Evolutionary conservation across 1,284 basidiomycete species (phyloP), one percentile per base, ranked within the genome.

Genomic region (Anthracocystis panici-leucophaei): DNA sequence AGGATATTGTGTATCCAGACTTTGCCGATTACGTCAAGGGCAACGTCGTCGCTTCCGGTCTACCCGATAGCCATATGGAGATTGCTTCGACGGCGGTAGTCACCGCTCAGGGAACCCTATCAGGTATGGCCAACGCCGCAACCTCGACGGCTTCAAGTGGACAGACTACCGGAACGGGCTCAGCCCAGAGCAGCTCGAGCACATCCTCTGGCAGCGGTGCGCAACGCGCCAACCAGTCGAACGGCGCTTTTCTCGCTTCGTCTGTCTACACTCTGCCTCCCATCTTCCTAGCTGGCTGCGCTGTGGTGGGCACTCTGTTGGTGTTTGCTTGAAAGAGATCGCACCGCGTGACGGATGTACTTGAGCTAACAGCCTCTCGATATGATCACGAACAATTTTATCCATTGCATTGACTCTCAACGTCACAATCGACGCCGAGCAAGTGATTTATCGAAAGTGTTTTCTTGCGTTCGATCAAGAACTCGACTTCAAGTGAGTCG

Each of bases 1-100:
- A 88, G 78, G 70, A 74, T 45, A 77, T 84, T 38, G 80, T 78
- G 31, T 87, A 81, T 76, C 81, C 81, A 0, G 52, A 53, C 62
- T 80, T 75, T 57, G 61, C 14, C 14, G 52, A 73, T 5, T 80
- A 75, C 65, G 54, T 59, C 33, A 41, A 40, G 18, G 79, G 78
- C 49, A 76, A 72, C 29, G 50, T 75, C 4, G 10, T 40, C 16
- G 69, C 79, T 7, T 61, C 67, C 3, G 77, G 77, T n/a, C 45
- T 79, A 9, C 80, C 80, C 18, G 41, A 52, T 20, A 48, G 35
- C 33, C 49, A 48, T 18, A 70, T 74, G 58, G 25, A 42, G 18
- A 62, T 78, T 44, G 52, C 55, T 20, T 12, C 48, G 7, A 61
- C 51, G 1, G 59, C 58, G 0, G 21, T 46, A 23, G 33, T 75